Base-by-base conservation (phyloP, 495 filamentous ascomycete genomes). In the Cladorrhinum samala region DNA sequence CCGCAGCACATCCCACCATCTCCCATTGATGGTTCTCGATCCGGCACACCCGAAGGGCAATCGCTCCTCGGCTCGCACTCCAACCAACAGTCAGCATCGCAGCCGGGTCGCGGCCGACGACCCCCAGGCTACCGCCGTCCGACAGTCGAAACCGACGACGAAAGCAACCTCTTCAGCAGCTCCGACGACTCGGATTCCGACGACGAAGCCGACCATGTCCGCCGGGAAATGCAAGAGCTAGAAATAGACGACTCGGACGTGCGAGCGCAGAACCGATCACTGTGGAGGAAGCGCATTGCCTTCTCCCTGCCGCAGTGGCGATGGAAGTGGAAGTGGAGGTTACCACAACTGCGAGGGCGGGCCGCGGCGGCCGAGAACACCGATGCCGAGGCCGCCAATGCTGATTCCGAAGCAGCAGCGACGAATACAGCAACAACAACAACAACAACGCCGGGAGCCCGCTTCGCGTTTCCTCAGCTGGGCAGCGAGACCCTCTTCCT, bases 211-310 rank as follows among this genome's bases (percentile, higher is more conserved):
- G 68, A 67, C 46, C 87, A 86, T 49, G 72, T 95, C 46, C 82
- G 86, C 53, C 77, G 83, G 58, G 88, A 91, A 71, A 85, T 97
- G 69, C 82, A 89, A 58, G 86, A 96, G 76, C 82, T 98, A 81
- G 92, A 95, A 61, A 80, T 95, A 6, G 75, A 89, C 56, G 92
- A 96, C 61, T 83, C 84, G 3, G 78, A 75, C 49, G 72, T 65
- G 48, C 68, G 53, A 46, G 74, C 56, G 58, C 63, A 57, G 33
- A 61, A 53, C 9, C 55, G 65, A 24, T 68, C 74, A 16, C 70
- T 68, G 18, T 78, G 75, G 76, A 73, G 71, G 49, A 76, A 77
- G 68, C 62, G 79, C 53, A 77, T 81, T 53, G 70, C 69, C 23
- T 65, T 72, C 36, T 69, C 74, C 1, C 62, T 70, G 43, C 70